These are phyloP conservation scores for Plasmodium knowlesi DNA, from an alignment of 169 alveolate species.

Conservation along the genomic window DNA sequence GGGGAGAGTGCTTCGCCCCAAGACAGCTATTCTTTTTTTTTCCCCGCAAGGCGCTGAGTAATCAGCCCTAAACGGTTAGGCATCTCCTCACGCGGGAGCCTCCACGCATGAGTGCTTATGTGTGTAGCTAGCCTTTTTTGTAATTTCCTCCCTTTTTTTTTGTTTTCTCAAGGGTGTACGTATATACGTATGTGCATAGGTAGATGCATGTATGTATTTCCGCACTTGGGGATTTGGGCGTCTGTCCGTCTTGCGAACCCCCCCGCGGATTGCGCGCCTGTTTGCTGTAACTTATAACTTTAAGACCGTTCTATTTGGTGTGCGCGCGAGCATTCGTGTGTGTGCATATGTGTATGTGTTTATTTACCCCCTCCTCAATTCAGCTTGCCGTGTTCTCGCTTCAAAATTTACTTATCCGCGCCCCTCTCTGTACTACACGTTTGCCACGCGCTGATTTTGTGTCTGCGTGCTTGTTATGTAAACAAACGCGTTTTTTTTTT, in stretches of 20 bases:
- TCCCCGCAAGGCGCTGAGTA: not conserved
- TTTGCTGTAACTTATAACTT: not conserved
- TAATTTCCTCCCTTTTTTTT: constrained; percentile 8
- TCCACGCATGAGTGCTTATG: not conserved
- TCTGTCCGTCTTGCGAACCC: not conserved
- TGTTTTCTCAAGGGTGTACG: not conserved
- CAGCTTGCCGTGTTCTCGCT: not conserved
- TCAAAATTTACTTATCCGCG: not conserved
- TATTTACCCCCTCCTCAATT: not conserved
- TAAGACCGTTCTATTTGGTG: not conserved
- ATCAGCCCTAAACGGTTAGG: not conserved
- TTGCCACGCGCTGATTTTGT: constrained; percentile 50
- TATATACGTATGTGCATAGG: not conserved
- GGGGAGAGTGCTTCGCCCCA: not conserved
- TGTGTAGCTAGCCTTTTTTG: not conserved
- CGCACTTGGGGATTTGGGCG: not conserved
- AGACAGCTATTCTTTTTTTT: not conserved
- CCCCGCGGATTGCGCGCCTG: not conserved
- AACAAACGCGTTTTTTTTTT: not conserved
- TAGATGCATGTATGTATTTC: not conserved
- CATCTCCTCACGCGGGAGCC: not conserved
- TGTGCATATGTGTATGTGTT: not conserved
- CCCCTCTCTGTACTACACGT: not conserved
- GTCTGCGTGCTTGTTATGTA: constrained; percentile 11
- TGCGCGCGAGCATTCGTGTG: not conserved